Evolutionary conservation across 164 flowering plant species (phyloP).

Genomic region (Saururus chinensis): DNA sequence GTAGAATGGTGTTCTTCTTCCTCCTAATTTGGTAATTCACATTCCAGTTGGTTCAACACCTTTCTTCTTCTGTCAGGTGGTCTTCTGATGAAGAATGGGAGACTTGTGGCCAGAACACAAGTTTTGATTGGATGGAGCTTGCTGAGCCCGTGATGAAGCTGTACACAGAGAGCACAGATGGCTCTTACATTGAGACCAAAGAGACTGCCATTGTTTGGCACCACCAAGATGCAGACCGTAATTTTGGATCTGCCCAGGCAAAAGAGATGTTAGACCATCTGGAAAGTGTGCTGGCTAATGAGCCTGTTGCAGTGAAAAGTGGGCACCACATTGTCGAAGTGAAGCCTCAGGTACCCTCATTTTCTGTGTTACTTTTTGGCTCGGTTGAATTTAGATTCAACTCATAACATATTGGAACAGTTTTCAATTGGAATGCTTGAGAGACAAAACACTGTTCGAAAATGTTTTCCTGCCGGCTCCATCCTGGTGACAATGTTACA

Average conservation of each 20-base stretch:
- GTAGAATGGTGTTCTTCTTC: constrained; percentile 12
- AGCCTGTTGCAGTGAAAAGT: constrained; percentile 51
- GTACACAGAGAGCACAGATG: constrained; percentile 19
- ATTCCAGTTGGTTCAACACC: too few relatives aligned
- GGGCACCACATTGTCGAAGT: constrained; percentile 46
- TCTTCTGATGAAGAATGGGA: constrained; percentile 34
- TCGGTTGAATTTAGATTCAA: too few relatives aligned
- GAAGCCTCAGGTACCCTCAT: constrained; percentile 40
- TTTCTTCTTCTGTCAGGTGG: constrained; percentile 22
- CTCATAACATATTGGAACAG: too few relatives aligned
- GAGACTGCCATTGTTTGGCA: constrained; percentile 57
- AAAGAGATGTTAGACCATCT: constrained; percentile 51
- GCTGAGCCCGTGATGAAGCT: constrained; percentile 26
- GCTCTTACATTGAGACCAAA: constrained; percentile 42
- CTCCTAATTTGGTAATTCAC: too few relatives aligned
- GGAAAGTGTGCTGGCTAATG: constrained; percentile 46
- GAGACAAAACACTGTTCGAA: too few relatives aligned
- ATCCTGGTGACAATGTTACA: too few relatives aligned
- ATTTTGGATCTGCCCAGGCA: constrained; percentile 44
- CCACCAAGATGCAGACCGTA: constrained; percentile 42
- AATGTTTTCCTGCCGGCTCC: too few relatives aligned
- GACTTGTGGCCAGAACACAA: constrained; percentile 27
- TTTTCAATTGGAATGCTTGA: too few relatives aligned
- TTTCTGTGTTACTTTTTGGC: too few relatives aligned
- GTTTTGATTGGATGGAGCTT: constrained; percentile 42